phyloP scores from a whole-genome alignment of 208 protist genomes.

The Zelonia costaricensis region DNA sequence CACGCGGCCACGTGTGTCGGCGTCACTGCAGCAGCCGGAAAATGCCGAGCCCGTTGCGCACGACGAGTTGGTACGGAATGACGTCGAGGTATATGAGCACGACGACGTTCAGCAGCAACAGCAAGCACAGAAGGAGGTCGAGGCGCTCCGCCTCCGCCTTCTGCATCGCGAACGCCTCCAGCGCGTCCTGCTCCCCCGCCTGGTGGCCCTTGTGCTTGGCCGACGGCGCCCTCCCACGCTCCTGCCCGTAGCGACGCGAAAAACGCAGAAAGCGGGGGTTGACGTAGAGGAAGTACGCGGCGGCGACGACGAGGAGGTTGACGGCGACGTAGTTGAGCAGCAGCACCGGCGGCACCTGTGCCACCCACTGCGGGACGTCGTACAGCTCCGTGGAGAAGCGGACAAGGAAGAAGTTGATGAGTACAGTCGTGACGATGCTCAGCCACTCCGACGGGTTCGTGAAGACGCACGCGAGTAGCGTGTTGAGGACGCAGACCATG shows the following conservation, averaged over 20 bases:
- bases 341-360: slow-evolving; percentile 22
- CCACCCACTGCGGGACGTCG: slow-evolving; percentile 44
- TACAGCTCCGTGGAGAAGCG: slow-evolving; percentile 58
- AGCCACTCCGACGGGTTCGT: slow-evolving; percentile 58
- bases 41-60: slow-evolving; percentile 32
- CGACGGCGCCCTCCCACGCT: background rate
- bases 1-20: too few relatives aligned
- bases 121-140: slow-evolving; percentile 35
- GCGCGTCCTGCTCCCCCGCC: slow-evolving; percentile 18
- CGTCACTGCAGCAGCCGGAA: slow-evolving; percentile 45
- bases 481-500: slow-evolving; percentile 57
- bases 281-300: slow-evolving; percentile 64
- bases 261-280: slow-evolving; percentile 33
- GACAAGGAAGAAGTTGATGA: slow-evolving; percentile 65
- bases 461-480: slow-evolving; percentile 40
- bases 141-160: slow-evolving; percentile 40
- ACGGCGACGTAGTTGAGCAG: slow-evolving; percentile 33
- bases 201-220: background rate
- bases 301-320: slow-evolving; percentile 32
- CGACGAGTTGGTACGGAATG: slow-evolving; percentile 41
- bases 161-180: slow-evolving; percentile 44
- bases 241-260: slow-evolving; percentile 1
- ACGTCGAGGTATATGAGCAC: slow-evolving; percentile 36
- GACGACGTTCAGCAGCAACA: slow-evolving; percentile 46
- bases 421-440: slow-evolving; percentile 39